These are phyloP conservation scores for Hamamelis virginiana DNA, from an alignment of 164 flowering plant genomes.

Conservation along the genomic window DNA sequence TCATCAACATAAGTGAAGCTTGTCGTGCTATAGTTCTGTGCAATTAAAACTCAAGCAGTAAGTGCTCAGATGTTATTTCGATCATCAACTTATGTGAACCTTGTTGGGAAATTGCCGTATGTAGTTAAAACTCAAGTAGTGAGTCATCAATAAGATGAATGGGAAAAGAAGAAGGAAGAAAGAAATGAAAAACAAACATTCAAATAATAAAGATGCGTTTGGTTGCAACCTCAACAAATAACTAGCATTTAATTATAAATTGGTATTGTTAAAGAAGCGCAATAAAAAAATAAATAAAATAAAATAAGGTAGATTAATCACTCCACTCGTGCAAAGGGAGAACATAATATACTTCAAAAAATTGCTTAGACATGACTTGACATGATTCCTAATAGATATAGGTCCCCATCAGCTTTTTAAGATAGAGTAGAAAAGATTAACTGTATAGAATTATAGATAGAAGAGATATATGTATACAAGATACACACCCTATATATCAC, in stretches of 20 bases:
- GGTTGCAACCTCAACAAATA: conserved; percentile 1
- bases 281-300: too few species aligned
- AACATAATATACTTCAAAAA: neutral
- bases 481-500: neutral
- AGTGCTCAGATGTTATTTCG: neutral
- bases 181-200: neutral
- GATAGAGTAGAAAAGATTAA: too few species aligned
- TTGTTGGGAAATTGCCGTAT: neutral
- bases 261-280: neutral
- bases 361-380: neutral
- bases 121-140: neutral
- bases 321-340: neutral
- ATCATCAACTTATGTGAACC: neutral
- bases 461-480: neutral
- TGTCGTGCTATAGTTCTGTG: neutral
- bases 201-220: neutral
- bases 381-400: neutral
- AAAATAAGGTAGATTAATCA: neutral
- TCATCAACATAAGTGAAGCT: neutral
- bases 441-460: too few species aligned
- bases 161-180: neutral
- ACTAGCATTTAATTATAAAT: neutral
- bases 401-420: neutral
- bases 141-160: neutral
- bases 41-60: neutral